phyloP scores from a whole-genome alignment of 2,329 filamentous ascomycete genomes.

The Davidsoniella eucalypti region DNA sequence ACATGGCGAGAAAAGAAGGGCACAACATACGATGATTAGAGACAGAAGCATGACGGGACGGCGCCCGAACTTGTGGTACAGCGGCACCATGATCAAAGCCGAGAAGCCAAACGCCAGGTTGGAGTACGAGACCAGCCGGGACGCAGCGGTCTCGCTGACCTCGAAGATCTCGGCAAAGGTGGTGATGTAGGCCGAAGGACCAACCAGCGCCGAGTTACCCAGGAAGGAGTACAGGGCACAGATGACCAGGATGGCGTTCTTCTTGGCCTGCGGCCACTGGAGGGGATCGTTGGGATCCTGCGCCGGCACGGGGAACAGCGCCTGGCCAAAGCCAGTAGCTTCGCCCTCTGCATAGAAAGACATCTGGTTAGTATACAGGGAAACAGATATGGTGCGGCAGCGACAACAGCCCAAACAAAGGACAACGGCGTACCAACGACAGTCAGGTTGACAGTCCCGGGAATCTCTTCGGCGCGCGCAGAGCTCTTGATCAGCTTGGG shows the following conservation, averaged over 20 bases:
- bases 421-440: conserved; percentile 16
- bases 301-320: conserved; percentile 42
- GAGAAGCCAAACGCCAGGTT: conserved; percentile 44
- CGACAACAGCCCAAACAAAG: no score
- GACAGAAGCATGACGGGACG: conserved; percentile 27
- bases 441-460: conserved; percentile 38
- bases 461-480: conserved; percentile 37
- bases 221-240: conserved; percentile 17
- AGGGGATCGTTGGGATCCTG: conserved; percentile 45
- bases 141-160: conserved; percentile 33
- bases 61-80: conserved; percentile 35
- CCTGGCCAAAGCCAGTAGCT: conserved; percentile 42
- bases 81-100: conserved; percentile 35
- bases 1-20: neutral
- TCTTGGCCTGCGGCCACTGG: conserved; percentile 39
- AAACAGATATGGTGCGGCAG: neutral
- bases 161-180: conserved; percentile 35
- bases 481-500: conserved; percentile 23
- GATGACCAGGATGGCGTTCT: conserved; percentile 36
- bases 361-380: neutral
- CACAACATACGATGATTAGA: conserved; percentile 19
- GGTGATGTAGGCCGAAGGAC: conserved; percentile 40
- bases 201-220: conserved; percentile 27
- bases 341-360: conserved; percentile 30
- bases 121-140: conserved; percentile 40